phyloP scores from a whole-genome alignment of 2,329 filamentous ascomycete species.

The Metarhizium anisopliae region DNA sequence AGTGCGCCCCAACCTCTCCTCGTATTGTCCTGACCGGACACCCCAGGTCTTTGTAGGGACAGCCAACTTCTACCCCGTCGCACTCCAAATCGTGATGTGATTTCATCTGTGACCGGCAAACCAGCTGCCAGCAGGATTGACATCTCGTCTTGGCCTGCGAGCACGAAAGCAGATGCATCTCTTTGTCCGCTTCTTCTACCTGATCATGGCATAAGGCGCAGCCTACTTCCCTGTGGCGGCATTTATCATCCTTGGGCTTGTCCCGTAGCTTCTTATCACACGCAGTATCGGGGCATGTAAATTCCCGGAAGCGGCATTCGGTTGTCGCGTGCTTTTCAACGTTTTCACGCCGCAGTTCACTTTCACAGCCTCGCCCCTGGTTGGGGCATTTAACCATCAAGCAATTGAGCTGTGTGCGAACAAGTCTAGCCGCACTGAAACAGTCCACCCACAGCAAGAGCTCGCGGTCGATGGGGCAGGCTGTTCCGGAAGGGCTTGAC shows the following conservation, averaged over 20 bases:
- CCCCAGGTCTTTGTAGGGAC: slow-evolving; percentile 29
- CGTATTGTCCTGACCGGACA: slow-evolving; percentile 25
- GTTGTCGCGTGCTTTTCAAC: slow-evolving; percentile 47
- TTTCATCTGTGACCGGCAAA: slow-evolving; percentile 35
- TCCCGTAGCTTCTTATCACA: slow-evolving; percentile 44
- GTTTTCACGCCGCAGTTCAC: slow-evolving; percentile 41
- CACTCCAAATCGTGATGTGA: slow-evolving; percentile 40
- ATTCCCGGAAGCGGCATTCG: slow-evolving; percentile 47
- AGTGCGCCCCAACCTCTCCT: slow-evolving; percentile 34
- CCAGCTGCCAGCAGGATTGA: slow-evolving; percentile 35
- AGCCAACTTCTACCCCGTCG: slow-evolving; percentile 41
- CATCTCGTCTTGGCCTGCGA: slow-evolving; percentile 39
- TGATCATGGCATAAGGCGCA: slow-evolving; percentile 46
- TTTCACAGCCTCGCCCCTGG: slow-evolving; percentile 37
- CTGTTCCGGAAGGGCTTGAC: slow-evolving; percentile 28
- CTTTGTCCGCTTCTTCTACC: slow-evolving; percentile 35
- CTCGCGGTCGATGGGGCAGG: slow-evolving; percentile 52
- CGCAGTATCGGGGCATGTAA: slow-evolving; percentile 43
- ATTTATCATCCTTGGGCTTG: slow-evolving; percentile 41
- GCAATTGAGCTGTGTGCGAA: slow-evolving; percentile 52
- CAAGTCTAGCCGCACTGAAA: slow-evolving; percentile 34
- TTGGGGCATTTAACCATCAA: slow-evolving; percentile 52
- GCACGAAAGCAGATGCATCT: slow-evolving; percentile 31
- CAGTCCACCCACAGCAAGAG: slow-evolving; percentile 29
- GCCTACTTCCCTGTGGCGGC: slow-evolving; percentile 41